Evolutionary conservation across 148 eudicot genomes (phyloP), one percentile per base, ranked within the genome.

Genomic region (Euryodendron excelsum): DNA sequence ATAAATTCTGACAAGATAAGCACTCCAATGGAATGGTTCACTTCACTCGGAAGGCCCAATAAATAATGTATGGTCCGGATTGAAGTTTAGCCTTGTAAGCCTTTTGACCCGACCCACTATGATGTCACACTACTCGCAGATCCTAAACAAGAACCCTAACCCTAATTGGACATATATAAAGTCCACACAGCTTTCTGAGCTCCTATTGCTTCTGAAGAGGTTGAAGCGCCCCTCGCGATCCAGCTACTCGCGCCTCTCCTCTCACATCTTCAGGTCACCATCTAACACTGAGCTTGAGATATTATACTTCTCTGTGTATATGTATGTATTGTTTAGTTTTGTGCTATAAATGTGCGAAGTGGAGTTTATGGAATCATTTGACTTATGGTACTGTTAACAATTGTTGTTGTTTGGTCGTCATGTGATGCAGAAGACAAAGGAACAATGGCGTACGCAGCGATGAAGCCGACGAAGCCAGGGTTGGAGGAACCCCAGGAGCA

Each of bases 401-500:
- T 10, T 14, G n/a, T 69, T 50, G 4, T 30, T 30, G 56, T 30
- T 71, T 20, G 28, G 15, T 69, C 12, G 8, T 34, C 39, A n/a
- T 71, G 23, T 74, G 48, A 36, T 36, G 58, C 45, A 71, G 52
- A 66, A 67, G 30, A 34, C 18, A 31, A 48, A 80, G 71, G 14
- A 80, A 82, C 44, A 65, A 89, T 90, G 93, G 95, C 95, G 79
- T 88, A 86, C 78, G 89, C 91, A 78, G 80, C 84, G 25, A 85
- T 89, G 92, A 93, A 91, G 82, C 81, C 93, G 11, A 70, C 87
- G 7, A 95, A 93, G 89, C 86, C 82, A 0, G 98, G 98, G 61
- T 17, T 91, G 68, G 98, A 95, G 82, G 97, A 91, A 52, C 44
- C 96, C 6, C 88, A 75, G 37, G 98, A 95, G 76, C 87, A 85